Evolutionary conservation across 306 rosid species (phyloP).

Genomic region (Rubus parviflorus): DNA sequence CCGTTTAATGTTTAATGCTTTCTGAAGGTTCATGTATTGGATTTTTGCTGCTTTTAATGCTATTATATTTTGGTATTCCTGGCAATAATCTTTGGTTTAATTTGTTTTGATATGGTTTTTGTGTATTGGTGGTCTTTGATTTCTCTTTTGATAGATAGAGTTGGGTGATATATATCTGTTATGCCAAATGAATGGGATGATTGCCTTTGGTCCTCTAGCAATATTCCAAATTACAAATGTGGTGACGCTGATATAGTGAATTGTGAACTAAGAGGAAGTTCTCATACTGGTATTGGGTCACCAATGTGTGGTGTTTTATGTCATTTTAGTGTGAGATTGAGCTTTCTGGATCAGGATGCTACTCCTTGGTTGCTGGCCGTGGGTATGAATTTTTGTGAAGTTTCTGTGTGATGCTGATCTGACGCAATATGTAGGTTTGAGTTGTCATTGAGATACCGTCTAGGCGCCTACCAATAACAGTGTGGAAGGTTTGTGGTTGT

Average conservation of each 20-base stretch:
- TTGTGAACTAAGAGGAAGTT: not conserved
- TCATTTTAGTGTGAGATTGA: not conserved
- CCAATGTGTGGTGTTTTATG: no score
- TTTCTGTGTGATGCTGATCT: not conserved
- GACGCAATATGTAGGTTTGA: not conserved
- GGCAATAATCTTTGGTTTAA: not conserved
- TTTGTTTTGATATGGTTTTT: not conserved
- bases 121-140: not conserved
- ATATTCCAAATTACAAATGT: no score
- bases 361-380: not conserved
- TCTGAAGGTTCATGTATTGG: conserved; percentile 24
- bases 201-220: not conserved
- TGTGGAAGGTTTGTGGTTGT: not conserved
- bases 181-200: not conserved
- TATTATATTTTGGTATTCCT: not conserved
- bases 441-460: not conserved
- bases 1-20: not conserved
- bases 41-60: conserved; percentile 15
- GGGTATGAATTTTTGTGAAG: not conserved
- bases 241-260: not conserved
- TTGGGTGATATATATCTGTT: not conserved
- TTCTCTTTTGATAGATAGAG: not conserved
- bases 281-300: not conserved
- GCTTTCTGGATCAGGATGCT: not conserved
- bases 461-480: not conserved